These are phyloP conservation scores for Neurospora sp. DNA, from an alignment of 495 filamentous ascomycete genomes.

Conservation along the genomic window DNA sequence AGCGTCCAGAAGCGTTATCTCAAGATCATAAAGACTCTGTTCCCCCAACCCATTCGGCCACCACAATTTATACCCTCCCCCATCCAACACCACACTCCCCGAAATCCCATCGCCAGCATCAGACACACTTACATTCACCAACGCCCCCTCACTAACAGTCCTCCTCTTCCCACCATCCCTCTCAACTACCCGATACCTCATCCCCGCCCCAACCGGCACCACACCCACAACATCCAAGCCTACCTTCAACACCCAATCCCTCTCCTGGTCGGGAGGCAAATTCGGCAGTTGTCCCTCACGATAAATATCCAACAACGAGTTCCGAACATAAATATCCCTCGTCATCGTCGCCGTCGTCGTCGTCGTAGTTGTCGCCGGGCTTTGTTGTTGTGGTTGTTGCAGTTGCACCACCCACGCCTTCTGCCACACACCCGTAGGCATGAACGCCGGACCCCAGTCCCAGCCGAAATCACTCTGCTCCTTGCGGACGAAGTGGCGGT, in stretches of 20 bases:
- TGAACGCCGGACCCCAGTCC: slow-evolving; percentile 63
- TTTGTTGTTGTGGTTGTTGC: slow-evolving; percentile 15
- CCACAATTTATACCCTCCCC: slow-evolving; percentile 47
- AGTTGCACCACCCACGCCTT: slow-evolving; percentile 54
- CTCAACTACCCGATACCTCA: slow-evolving; percentile 41
- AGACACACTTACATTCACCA: slow-evolving; percentile 37
- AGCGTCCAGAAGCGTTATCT: slow-evolving; percentile 35
- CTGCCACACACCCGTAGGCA: slow-evolving; percentile 58
- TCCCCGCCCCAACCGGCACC: slow-evolving; percentile 35
- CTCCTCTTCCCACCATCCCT: slow-evolving; percentile 35
- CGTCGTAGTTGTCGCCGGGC: too few species aligned
- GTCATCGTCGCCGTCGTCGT: too few species aligned
- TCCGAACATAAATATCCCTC: slow-evolving; percentile 38
- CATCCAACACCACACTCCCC: slow-evolving; percentile 37
- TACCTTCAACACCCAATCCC: slow-evolving; percentile 60
- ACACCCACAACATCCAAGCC: slow-evolving; percentile 53
- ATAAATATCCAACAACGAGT: slow-evolving; percentile 52
- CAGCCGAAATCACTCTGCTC: slow-evolving; percentile 64
- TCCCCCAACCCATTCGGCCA: slow-evolving; percentile 52
- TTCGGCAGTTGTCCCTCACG: slow-evolving; percentile 52
- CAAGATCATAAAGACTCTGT: slow-evolving; percentile 51
- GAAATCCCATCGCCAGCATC: slow-evolving; percentile 39
- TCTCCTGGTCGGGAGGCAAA: slow-evolving; percentile 47
- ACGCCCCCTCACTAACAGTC: slow-evolving; percentile 33
- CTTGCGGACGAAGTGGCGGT: slow-evolving; percentile 56